A percentile compares a stretch with the other conserved stretches of the same genome.
Evolutionary conservation across 371 early-diverging fungal species (phyloP).

Genomic region (Mucor racemosus): DNA sequence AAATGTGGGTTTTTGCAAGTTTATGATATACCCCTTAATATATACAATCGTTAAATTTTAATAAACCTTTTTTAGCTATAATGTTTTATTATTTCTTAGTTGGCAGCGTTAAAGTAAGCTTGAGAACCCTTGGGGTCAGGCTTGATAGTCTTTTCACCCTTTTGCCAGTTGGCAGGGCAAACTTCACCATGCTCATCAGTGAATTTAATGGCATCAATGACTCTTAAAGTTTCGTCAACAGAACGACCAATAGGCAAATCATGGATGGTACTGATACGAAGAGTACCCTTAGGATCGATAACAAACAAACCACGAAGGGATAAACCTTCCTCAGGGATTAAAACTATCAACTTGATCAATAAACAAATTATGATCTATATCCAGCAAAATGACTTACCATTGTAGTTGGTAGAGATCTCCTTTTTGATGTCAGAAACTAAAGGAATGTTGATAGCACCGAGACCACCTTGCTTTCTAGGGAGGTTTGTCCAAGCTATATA

Average conservation of each 20-base stretch:
- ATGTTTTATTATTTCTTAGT: conserved; percentile 9
- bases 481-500: conserved; percentile 61
- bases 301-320: conserved; percentile 85
- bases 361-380: conserved; percentile 11
- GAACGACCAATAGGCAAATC: conserved; percentile 94
- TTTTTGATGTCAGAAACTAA: conserved; percentile 86
- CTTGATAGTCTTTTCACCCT: conserved; percentile 75
- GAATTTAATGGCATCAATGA: conserved; percentile 96
- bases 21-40: background rate
- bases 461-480: conserved; percentile 80
- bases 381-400: conserved; percentile 65
- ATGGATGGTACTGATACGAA: conserved; percentile 64
- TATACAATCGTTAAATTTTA: background rate
- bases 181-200: conserved; percentile 86
- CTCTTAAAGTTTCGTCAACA: conserved; percentile 93
- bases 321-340: conserved; percentile 70
- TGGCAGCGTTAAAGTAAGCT: conserved; percentile 69
- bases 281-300: conserved; percentile 89
- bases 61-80: background rate
- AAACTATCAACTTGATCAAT: conserved; percentile 41
- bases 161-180: conserved; percentile 79
- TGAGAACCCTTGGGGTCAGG: conserved; percentile 76
- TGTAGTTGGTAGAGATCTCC: conserved; percentile 83
- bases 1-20: background rate
- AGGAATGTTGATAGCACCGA: conserved; percentile 86